These are phyloP conservation scores for Diphasiastrum complanatum DNA, from an alignment of 83 land plant genomes.

Conservation along the genomic window DNA sequence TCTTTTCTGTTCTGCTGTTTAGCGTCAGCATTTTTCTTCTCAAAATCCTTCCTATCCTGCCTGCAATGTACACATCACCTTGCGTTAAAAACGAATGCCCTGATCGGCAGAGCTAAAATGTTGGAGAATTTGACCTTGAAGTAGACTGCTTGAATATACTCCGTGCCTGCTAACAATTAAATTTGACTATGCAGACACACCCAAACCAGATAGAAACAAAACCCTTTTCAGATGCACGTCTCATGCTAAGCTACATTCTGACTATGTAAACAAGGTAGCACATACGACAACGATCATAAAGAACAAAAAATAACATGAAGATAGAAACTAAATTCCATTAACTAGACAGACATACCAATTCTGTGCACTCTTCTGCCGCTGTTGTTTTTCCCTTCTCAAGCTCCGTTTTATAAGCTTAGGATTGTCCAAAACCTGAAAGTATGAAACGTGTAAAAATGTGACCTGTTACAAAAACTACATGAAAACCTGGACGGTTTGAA, in stretches of 20 bases:
- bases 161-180: not conserved
- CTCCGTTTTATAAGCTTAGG: constrained; percentile 70
- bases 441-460: too few species aligned
- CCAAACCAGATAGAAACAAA: not conserved
- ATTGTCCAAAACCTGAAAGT: constrained; percentile 59
- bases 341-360: constrained; percentile 41
- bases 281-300: not conserved
- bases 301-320: not conserved
- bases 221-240: not conserved
- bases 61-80: constrained; percentile 35
- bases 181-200: not conserved
- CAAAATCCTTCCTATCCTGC: constrained; percentile 42
- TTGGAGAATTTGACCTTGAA: not conserved
- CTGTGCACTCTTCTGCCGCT: constrained; percentile 49
- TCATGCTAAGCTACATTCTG: not conserved
- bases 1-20: constrained; percentile 53
- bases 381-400: constrained; percentile 67
- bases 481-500: too few species aligned
- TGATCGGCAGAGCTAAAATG: not conserved
- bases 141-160: not conserved
- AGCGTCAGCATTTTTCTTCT: constrained; percentile 35
- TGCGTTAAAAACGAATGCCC: too few species aligned
- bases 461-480: too few species aligned
- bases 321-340: not conserved
- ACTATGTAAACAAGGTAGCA: not conserved